Base-by-base conservation (phyloP, 208 protist species). In the Balamuthia mandrillaris region DNA sequence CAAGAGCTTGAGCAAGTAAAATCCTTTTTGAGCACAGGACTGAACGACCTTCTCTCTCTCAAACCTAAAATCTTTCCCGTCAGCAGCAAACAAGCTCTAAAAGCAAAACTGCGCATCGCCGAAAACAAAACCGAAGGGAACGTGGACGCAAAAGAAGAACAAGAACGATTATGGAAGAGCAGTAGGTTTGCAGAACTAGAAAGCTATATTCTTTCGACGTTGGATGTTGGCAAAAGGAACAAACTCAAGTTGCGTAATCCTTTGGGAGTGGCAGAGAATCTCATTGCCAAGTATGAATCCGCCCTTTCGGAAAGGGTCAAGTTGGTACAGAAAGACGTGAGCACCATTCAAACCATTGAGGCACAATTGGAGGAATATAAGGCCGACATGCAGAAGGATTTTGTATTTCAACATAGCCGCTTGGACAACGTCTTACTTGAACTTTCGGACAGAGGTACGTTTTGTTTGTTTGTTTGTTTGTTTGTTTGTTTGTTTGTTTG, bases 221-320 rank as follows among this genome's bases (percentile, higher is more conserved):
- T 90, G 4, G 87, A 90, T 45, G 65, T 47, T n/a, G 42, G 44
- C 27, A n/a, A 90, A 31, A 31, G 87, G n/a, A 33, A 52, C 0
- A 84, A 79, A 44, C 39, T 90, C 3, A 90, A 90, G 39, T 12
- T 90, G 14, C 37, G 78, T n/a, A 90, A 87, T 29, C 87, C 87
- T 27, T 49, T 90, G 0, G 87, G 74, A 35, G 39, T 75, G 4
- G 65, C 65, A 2, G 41, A 51, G 27, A 75, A 75, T 31, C 65
- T 75, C 7, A 10, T 75, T 21, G 16, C 14, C 3, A 75, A 75
- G 42, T 75, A 75, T 44, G 52, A 75, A 31, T n/a, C 41, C 52
- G 33, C 18, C 10, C 18, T 65, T 65, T n/a, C 58, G 29, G 35
- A 27, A 12, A n/a, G 65, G 16, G 9, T 75, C 27, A 37, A 75